Percentiles rank a stretch among this genome's conserved stretches.
Evolutionary conservation across 2,329 filamentous ascomycete genomes (phyloP).

Genomic region (Calycina herbarum): DNA sequence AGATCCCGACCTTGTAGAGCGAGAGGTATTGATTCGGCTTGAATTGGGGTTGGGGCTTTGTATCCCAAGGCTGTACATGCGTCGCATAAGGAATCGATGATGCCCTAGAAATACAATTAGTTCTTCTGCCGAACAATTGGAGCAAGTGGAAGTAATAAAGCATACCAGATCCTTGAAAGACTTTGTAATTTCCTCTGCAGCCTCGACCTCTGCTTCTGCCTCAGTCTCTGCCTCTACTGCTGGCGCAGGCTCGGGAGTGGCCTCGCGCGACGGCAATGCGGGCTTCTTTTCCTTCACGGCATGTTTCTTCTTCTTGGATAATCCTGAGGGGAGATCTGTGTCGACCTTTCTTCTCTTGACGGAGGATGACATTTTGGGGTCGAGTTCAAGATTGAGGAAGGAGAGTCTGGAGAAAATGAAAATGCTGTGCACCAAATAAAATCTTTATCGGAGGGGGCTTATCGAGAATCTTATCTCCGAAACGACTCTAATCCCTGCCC

Average conservation of each 20-base stretch:
- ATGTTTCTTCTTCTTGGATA: conserved; percentile 24
- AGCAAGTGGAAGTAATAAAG: background rate
- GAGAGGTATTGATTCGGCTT: conserved; percentile 77
- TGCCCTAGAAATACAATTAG: conserved; percentile 52
- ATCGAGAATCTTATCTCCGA: conserved; percentile 31
- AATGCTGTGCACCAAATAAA: conserved; percentile 24
- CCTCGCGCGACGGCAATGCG: background rate
- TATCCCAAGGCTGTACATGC: conserved; percentile 82
- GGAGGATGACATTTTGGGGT: conserved; percentile 34
- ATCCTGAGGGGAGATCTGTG: conserved; percentile 22
- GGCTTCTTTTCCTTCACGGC: conserved; percentile 11
- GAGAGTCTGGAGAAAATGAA: background rate
- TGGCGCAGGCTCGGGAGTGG: conserved; percentile 22
- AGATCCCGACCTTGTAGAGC: conserved; percentile 81
- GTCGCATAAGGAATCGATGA: conserved; percentile 85
- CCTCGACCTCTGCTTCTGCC: conserved; percentile 17
- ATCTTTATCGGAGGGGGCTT: conserved; percentile 34
- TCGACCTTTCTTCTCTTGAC: conserved; percentile 37
- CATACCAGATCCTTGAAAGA: conserved; percentile 51
- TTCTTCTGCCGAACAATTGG: conserved; percentile 12
- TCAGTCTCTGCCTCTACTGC: conserved; percentile 26
- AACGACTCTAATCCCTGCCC: background rate
- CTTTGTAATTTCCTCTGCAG: conserved; percentile 36
- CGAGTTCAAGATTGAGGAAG: background rate
- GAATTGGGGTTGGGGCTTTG: conserved; percentile 85